These are phyloP conservation scores for Hyphopichia burtonii DNA, from an alignment of 1,139 yeast genomes.

Conservation along the genomic window DNA sequence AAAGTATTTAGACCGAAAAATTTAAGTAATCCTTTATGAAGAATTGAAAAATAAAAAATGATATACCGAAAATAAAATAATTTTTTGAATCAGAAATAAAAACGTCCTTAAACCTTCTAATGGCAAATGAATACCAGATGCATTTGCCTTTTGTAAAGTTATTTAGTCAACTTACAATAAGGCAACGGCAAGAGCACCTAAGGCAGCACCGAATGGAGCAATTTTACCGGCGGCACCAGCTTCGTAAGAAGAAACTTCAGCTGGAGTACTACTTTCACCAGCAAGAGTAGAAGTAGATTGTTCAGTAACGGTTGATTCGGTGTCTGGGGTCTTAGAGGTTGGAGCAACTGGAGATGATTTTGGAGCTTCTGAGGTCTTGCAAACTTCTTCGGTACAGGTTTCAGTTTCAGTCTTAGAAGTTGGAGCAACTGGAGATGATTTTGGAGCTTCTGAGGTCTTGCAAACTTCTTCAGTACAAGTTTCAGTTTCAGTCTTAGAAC, in stretches of 20 bases:
- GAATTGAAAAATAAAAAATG: neutral
- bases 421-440: neutral
- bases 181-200: conserved; percentile 3
- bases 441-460: neutral
- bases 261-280: neutral
- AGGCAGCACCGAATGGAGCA: conserved; percentile 3
- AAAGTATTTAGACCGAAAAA: neutral
- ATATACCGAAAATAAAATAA: neutral
- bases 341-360: neutral
- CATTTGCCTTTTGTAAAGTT: neutral
- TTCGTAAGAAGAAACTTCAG: conserved; percentile 1
- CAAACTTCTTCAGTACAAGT: neutral
- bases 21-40: neutral
- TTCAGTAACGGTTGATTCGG: neutral
- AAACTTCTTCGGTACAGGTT: neutral
- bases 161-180: neutral
- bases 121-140: conserved; percentile 1
- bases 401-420: neutral
- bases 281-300: neutral
- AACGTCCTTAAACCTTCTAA: neutral
- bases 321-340: neutral
- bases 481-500: too few species aligned
- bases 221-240: neutral
- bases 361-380: neutral
- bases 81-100: neutral